Conservation (phyloP, 2,329 filamentous ascomycete genomes). For the Aspergillus viridinutans region DNA sequence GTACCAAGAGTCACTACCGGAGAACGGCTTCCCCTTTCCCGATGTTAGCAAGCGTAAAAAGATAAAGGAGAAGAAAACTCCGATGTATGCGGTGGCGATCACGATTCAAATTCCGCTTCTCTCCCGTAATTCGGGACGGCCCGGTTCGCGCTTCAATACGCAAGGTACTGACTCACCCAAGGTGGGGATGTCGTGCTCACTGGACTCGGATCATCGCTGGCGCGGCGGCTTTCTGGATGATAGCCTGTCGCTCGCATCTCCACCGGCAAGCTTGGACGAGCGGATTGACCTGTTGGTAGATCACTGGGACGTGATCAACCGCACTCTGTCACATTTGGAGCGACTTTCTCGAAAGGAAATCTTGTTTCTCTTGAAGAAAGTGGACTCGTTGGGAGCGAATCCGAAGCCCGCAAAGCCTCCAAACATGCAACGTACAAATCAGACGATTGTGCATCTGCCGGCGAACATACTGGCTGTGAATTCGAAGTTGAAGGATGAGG, state of each 20-base stretch:
- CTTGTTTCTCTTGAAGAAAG: conserved; percentile 46
- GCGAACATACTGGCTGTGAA: conserved; percentile 45
- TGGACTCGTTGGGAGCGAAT: conserved; percentile 39
- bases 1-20: conserved; percentile 30
- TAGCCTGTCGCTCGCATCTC: conserved; percentile 41
- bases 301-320: conserved; percentile 57
- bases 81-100: conserved; percentile 57
- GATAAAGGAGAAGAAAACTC: conserved; percentile 51
- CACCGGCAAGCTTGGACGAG: conserved; percentile 49
- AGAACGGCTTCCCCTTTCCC: conserved; percentile 36
- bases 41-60: conserved; percentile 41
- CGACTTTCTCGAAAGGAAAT: conserved; percentile 51
- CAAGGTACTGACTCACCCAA: conserved; percentile 30
- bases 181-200: conserved; percentile 35
- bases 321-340: conserved; percentile 53
- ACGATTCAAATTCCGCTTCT: conserved; percentile 51
- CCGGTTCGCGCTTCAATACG: conserved; percentile 33
- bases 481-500: conserved; percentile 45
- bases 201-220: conserved; percentile 41
- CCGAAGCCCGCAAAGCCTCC: conserved; percentile 44
- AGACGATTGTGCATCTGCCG: conserved; percentile 47
- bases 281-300: conserved; percentile 54
- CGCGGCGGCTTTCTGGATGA: conserved; percentile 35
- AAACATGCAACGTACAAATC: conserved; percentile 47
- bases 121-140: conserved; percentile 30